Base-by-base conservation (phyloP, 2,329 filamentous ascomycete genomes). In the Claviceps humidiphila region DNA sequence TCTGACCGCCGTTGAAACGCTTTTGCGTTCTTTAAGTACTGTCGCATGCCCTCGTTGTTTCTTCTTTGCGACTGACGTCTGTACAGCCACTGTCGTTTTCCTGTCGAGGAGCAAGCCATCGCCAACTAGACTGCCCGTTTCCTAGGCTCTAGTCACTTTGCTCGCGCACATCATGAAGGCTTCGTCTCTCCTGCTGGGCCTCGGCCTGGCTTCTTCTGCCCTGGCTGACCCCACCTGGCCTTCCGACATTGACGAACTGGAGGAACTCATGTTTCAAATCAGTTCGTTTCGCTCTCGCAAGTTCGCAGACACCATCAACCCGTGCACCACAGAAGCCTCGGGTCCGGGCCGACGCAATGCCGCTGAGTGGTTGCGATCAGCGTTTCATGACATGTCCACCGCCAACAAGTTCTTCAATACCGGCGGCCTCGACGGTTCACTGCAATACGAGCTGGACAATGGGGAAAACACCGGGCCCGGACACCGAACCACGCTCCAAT, bases 181-280 rank as follows among this genome's bases (percentile, higher is more conserved):
- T 20, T 49, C 55, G 20, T 26, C 53, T 9, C 37, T 64, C 30
- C 55, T 71, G 47, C 56, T 71, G 50, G 64, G 61, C 56, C 57
- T 71, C 46, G 68, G 64, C 55, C 61, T 74, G 51, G 65, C 64
- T 47, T 56, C 64, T 54, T 50, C 48, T 17, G 61, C 61, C 48
- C 55, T 57, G 47, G 73, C 77, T 24, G 73, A 76, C 56, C 76
- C 75, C 37, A 83, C 78, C 59, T 84, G 80, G 80, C 80, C 80
- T 2, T 74, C 77, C 2, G 59, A 70, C 13, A 72, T 72, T 17
- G 80, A 84, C 58, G 79, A 83, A 61, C 66, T 84, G 54, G 80
- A 84, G 63, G 80, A 82, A 62, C 75, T 82, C 57, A 77, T 83
- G 70, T 80, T 74, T 59, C 75, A 82, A 58, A 74, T 76, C 50